Percentiles rank a stretch among this genome's conserved stretches.
These are phyloP conservation scores for Lachnellula arida DNA, from an alignment of 2,329 filamentous ascomycete species.

Conservation along the genomic window DNA sequence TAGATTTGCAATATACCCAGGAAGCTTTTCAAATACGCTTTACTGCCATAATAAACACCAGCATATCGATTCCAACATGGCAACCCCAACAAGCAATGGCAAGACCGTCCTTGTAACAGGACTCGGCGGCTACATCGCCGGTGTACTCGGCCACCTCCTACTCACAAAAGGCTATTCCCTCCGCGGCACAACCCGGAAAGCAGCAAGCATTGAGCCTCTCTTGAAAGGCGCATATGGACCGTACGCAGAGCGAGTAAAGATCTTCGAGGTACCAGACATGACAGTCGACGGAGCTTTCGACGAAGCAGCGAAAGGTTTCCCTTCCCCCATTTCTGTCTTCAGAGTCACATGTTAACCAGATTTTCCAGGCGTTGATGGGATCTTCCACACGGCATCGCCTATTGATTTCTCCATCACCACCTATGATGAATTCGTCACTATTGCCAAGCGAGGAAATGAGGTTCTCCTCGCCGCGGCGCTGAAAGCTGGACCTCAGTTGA, in stretches of 20 bases:
- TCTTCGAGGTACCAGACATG: constrained; percentile 29
- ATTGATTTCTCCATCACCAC: constrained; percentile 28
- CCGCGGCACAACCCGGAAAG: constrained; percentile 28
- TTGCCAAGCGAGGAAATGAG: constrained; percentile 26
- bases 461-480: constrained; percentile 28
- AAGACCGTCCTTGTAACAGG: constrained; percentile 32
- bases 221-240: constrained; percentile 25
- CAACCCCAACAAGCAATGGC: constrained; percentile 22
- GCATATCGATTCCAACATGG: constrained; percentile 12
- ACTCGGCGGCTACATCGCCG: constrained; percentile 33
- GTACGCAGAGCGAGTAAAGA: constrained; percentile 25
- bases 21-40: not conserved
- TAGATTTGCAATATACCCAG: not conserved
- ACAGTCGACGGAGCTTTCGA: constrained; percentile 28
- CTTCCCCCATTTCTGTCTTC: not conserved
- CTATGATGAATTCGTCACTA: constrained; percentile 28
- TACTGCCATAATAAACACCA: not conserved
- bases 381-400: constrained; percentile 31
- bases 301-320: constrained; percentile 24
- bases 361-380: constrained; percentile 25
- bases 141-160: constrained; percentile 24
- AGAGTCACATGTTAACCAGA: constrained; percentile 7
- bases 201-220: constrained; percentile 19
- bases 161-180: constrained; percentile 29
- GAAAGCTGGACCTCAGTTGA: constrained; percentile 34